Evolutionary conservation across 345 rosid species (phyloP), one percentile per base, ranked within the genome.

Genomic region (Excoecaria agallocha): DNA sequence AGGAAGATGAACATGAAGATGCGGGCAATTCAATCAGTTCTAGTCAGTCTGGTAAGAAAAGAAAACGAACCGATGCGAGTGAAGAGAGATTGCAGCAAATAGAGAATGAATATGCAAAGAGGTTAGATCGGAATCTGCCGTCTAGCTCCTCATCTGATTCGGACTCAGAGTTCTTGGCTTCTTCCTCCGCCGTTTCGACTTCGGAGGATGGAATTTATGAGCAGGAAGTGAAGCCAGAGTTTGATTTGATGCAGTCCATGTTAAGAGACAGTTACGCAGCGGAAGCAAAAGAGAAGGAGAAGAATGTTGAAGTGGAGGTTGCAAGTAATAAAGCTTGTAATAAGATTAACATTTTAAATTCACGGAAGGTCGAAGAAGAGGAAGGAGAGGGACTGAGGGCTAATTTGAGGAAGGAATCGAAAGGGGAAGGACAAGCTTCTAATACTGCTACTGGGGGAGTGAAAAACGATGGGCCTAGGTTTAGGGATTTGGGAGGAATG

Each of bases 401-500:
- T 38, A 46, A 35, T 54, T 20, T 35, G 43, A 50, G 41, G 13
- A 63, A 37, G 46, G 65, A 51, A 19, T n/a, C 20, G 51, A 38
- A 25, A 9, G 25, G 38, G 39, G 67, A 66, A 37, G 50, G n/a
- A 1, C 43, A 65, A 48, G 72, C 52, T 5, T 51, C 46, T 15
- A 46, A 49, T 64, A 46, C 24, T 35, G 59, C 20, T 13, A 20
- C 6, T 13, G 22, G 3, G 0, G 81, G 16, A 12, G 73, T 4
- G 9, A 64, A 41, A 24, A 81, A 75, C 52, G 88, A 83, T 48
- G 93, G 96, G 22, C 96, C 93, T 15, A 82, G 82, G 68, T 91
- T 95, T 82, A 82, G 74, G 74, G 97, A 95, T 75, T 89, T 95
- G 52, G 99, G 97, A 58, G 98, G 98, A n/a, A 86, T 95, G 84